These are phyloP conservation scores for Candida glucosophila DNA, from an alignment of 1,139 yeast species.

Conservation along the genomic window DNA sequence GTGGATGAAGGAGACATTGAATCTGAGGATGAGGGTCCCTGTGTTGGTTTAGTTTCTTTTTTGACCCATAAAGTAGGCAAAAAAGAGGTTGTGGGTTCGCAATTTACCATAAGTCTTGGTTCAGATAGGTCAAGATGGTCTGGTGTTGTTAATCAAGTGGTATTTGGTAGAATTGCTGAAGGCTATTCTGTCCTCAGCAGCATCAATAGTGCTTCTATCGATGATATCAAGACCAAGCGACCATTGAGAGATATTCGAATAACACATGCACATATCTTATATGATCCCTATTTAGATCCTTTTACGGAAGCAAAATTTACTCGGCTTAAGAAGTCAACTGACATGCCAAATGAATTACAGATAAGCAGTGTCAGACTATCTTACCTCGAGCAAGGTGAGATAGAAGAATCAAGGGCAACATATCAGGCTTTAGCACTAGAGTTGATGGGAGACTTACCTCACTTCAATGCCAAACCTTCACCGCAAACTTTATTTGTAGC, in stretches of 20 bases:
- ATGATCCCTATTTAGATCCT: conserved; percentile 46
- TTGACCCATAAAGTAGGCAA: conserved; percentile 9
- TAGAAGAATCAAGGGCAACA: conserved; percentile 5
- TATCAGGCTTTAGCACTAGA: conserved; percentile 48
- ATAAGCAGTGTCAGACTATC: conserved; percentile 7
- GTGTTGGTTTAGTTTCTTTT: conserved; percentile 29
- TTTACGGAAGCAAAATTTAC: conserved; percentile 1
- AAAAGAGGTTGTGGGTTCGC: conserved; percentile 13
- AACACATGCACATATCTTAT: conserved; percentile 38
- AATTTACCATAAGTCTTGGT: conserved; percentile 19
- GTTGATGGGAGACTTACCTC: conserved; percentile 56
- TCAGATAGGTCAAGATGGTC: conserved; percentile 7
- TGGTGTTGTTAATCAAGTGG: conserved; percentile 4
- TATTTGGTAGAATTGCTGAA: conserved; percentile 47
- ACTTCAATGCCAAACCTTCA: conserved; percentile 50
- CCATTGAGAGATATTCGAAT: conserved; percentile 46
- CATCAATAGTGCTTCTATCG: conserved; percentile 36
- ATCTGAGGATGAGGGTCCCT: too few relatives aligned
- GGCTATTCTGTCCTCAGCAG: conserved; percentile 39
- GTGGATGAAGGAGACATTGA: conserved; percentile 1
- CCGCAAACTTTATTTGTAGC: conserved; percentile 58
- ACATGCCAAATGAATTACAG: conserved; percentile 8
- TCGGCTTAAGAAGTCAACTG: too few relatives aligned
- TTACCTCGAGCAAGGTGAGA: conserved; percentile 2
- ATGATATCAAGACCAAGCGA: conserved; percentile 16